Conservation (phyloP, 176 grass and related monocot genomes). For the Carex kokanica region DNA sequence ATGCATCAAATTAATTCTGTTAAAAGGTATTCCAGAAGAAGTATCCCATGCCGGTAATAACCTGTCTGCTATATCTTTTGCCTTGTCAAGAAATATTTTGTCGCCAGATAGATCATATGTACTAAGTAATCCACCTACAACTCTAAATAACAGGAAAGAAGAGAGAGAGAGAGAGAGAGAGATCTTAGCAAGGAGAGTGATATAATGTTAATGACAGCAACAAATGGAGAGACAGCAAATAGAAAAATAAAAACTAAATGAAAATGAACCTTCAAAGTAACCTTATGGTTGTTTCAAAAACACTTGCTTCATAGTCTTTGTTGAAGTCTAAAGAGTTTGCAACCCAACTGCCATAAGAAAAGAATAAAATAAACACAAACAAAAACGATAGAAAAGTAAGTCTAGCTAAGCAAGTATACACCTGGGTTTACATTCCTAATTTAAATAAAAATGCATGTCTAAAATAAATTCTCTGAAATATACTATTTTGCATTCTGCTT, state of each 20-base stretch:
- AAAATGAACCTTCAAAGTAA: conserved; percentile 94
- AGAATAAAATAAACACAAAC: conserved; percentile 14
- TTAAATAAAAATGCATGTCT: neutral
- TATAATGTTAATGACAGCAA: neutral
- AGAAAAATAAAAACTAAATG: conserved; percentile 16
- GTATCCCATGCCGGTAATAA: conserved; percentile 99
- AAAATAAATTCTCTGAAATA: neutral
- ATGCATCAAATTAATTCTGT: conserved; percentile 92
- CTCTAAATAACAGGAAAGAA: conserved; percentile 50
- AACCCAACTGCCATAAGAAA: conserved; percentile 79
- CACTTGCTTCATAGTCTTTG: conserved; percentile 94
- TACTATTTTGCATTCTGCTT: neutral
- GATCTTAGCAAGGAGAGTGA: conserved; percentile 32
- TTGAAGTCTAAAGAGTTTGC: conserved; percentile 88
- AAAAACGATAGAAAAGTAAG: conserved; percentile 8
- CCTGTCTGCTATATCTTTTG: conserved; percentile 92
- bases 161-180: neutral
- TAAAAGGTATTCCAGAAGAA: conserved; percentile 86
- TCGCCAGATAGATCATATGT: conserved; percentile 90
- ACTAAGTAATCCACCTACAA: conserved; percentile 94
- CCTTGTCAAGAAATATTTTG: conserved; percentile 90
- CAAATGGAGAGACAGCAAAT: conserved; percentile 17
- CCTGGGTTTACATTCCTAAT: conserved; percentile 17
- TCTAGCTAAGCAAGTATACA: conserved; percentile 26
- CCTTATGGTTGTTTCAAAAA: conserved; percentile 99